Evolutionary conservation across 2,329 filamentous ascomycete genomes (phyloP).

Genomic region (Hawksworthiomyces lignivorus): DNA sequence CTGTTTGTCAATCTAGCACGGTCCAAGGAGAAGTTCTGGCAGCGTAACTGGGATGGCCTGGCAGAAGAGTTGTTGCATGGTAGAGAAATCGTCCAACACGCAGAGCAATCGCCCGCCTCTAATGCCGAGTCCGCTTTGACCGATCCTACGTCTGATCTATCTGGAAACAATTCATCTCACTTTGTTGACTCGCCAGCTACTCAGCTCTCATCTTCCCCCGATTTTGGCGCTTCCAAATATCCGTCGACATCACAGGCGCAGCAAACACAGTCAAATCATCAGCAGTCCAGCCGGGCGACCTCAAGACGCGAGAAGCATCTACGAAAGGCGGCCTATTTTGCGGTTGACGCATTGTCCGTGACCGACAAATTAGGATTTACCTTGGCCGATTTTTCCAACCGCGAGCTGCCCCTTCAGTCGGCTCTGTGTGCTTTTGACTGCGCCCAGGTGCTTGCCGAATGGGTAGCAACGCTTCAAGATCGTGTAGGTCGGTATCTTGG

Average conservation of each 20-base stretch:
- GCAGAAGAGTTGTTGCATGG: conserved; percentile 77
- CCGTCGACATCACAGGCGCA: conserved; percentile 3
- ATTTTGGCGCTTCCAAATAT: conserved; percentile 34
- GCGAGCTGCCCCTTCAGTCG: conserved; percentile 82
- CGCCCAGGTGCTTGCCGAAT: conserved; percentile 87
- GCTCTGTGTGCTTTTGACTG: conserved; percentile 93
- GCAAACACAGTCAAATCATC: conserved; percentile 5
- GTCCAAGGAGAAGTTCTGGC: conserved; percentile 90
- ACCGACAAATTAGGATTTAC: conserved; percentile 79
- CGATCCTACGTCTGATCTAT: conserved; percentile 34
- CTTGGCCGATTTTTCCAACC: conserved; percentile 73
- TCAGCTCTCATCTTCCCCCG: conserved; percentile 43
- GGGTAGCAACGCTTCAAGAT: conserved; percentile 88
- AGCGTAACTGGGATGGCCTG: conserved; percentile 87
- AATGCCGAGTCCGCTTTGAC: conserved; percentile 35
- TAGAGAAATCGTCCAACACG: conserved; percentile 65
- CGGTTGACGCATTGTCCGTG: conserved; percentile 83
- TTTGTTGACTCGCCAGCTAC: conserved; percentile 45
- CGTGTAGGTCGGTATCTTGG: conserved; percentile 86
- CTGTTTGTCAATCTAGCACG: conserved; percentile 89
- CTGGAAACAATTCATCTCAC: conserved; percentile 31
- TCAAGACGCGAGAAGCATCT: conserved; percentile 79
- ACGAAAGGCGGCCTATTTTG: conserved; percentile 91
- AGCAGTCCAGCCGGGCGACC: conserved; percentile 33
- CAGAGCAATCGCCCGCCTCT: conserved; percentile 52